phyloP scores from a whole-genome alignment of 2,329 filamentous ascomycete genomes.

The Fusarium oxysporum region DNA sequence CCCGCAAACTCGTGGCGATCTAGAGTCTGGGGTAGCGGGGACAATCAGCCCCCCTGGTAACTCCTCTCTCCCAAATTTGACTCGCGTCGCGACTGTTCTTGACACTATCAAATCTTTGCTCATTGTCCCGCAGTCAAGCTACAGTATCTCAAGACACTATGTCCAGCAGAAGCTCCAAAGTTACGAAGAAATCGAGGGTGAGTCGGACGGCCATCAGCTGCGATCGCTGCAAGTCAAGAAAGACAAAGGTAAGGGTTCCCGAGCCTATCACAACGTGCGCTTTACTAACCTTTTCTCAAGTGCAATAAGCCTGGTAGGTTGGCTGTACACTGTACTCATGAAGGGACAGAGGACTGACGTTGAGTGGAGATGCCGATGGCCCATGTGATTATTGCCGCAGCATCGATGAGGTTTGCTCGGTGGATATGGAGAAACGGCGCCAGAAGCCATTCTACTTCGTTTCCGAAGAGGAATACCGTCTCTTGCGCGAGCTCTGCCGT shows the following conservation, averaged over 20 bases:
- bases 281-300: background rate
- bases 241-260: background rate
- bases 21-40: too few species aligned
- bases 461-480: rapidly evolving
- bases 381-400: background rate
- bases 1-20: background rate
- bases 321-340: too few species aligned
- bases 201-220: background rate
- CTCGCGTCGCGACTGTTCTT: rapidly evolving
- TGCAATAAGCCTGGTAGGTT: background rate
- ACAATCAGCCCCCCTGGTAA: too few species aligned
- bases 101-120: too few species aligned
- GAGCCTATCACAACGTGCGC: background rate
- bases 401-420: background rate
- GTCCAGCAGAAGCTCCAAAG: background rate
- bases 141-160: background rate
- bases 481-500: rapidly evolving
- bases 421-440: background rate
- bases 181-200: background rate
- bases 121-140: rapidly evolving
- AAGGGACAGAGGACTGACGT: background rate
- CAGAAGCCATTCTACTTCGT: background rate
- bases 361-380: background rate
- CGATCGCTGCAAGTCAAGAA: background rate
- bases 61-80: background rate